phyloP scores from a whole-genome alignment of 768 basidiomycete species.

The Rickenella mellea region DNA sequence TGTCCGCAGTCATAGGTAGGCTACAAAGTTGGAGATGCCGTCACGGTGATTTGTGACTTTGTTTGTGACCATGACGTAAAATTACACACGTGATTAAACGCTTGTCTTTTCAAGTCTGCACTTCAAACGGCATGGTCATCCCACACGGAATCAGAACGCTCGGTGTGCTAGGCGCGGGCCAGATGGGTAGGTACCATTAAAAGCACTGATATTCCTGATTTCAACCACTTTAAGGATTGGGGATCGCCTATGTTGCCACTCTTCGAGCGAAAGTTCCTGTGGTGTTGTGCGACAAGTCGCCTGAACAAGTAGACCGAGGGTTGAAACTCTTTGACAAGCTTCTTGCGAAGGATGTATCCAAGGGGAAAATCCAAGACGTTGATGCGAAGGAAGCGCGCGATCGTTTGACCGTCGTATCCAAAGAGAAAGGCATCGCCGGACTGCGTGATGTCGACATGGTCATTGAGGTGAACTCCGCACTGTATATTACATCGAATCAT shows the following conservation, averaged over 20 bases:
- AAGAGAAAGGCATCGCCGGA: conserved; percentile 37
- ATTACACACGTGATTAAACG: too few relatives aligned
- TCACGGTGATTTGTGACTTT: too few relatives aligned
- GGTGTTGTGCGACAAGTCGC: conserved; percentile 72
- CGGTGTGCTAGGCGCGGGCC: conserved; percentile 76
- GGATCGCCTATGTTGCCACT: conserved; percentile 83
- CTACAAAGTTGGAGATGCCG: too few relatives aligned
- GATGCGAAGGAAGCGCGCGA: conserved; percentile 68
- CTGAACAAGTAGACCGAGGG: conserved; percentile 64
- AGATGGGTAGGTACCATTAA: conserved; percentile 40
- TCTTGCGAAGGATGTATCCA: conserved; percentile 81
- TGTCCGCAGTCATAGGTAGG: too few relatives aligned
- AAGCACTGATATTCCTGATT: neutral
- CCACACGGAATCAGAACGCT: conserved; percentile 66
- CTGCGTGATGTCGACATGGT: conserved; percentile 84
- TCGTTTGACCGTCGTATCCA: conserved; percentile 51
- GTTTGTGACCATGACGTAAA: too few relatives aligned
- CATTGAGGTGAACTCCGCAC: conserved; percentile 52
- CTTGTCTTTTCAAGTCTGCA: neutral
- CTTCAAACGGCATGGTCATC: conserved; percentile 35
- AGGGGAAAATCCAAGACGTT: conserved; percentile 60
- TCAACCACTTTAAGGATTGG: conserved; percentile 43
- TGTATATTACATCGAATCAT: neutral
- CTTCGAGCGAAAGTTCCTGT: conserved; percentile 82
- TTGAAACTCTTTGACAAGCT: conserved; percentile 70